These are phyloP conservation scores for Diaporthe amygdali DNA, from an alignment of 2,329 filamentous ascomycete species.

Conservation along the genomic window DNA sequence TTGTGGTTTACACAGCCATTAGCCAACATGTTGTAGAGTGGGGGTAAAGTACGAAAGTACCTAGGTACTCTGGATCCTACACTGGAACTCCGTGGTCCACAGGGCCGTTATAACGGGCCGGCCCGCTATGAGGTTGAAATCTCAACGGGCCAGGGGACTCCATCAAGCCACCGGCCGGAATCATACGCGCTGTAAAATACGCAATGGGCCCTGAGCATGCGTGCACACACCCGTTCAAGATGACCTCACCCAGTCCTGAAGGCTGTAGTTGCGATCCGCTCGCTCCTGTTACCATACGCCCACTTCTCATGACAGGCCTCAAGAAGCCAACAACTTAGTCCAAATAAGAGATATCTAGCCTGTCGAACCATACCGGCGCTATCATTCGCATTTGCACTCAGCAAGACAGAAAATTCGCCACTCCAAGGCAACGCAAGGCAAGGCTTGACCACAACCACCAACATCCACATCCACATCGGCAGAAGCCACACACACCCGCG, in stretches of 20 bases:
- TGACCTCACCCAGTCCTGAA: background rate
- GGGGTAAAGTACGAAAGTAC: background rate
- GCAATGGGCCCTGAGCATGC: background rate
- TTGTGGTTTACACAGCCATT: background rate
- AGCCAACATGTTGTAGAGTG: background rate
- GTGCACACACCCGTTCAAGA: background rate
- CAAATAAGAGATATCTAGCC: background rate
- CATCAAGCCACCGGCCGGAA: background rate
- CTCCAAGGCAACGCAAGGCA: background rate
- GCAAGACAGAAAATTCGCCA: background rate
- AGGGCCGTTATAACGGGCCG: background rate
- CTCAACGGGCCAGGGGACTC: background rate
- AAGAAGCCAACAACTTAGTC: background rate
- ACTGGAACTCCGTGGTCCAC: background rate
- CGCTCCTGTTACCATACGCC: background rate
- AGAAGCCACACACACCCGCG: background rate
- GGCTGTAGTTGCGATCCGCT: background rate
- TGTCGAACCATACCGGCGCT: background rate
- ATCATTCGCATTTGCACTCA: background rate
- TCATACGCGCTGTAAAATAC: constrained; percentile 2
- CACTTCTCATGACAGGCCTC: background rate
- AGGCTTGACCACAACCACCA: background rate
- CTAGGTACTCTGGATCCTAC: background rate
- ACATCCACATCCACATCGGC: background rate
- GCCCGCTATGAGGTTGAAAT: background rate